These are phyloP conservation scores for Beauveria bassiana DNA, from an alignment of 2,329 filamentous ascomycete species.

Conservation along the genomic window DNA sequence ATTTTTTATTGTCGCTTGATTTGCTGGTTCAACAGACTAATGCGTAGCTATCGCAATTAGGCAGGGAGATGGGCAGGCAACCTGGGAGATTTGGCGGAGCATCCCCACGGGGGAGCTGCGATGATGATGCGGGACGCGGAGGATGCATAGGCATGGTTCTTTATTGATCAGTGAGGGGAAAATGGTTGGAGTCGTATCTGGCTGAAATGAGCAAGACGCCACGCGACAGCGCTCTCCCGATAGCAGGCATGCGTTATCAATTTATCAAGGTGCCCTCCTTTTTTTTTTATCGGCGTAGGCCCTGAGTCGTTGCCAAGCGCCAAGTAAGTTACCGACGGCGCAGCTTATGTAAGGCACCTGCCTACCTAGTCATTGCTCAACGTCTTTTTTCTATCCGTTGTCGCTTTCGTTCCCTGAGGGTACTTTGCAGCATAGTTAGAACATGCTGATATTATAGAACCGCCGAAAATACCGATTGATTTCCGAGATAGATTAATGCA, in stretches of 20 bases:
- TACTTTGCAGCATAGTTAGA: neutral
- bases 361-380: no score
- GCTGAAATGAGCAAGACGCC: slow-evolving; percentile 4
- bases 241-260: neutral
- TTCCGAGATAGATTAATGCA: no score
- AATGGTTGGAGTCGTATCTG: neutral
- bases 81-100: neutral
- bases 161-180: neutral
- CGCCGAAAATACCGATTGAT: no score
- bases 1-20: neutral
- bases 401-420: no score
- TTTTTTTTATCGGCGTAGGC: neutral
- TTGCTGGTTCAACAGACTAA: neutral
- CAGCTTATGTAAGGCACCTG: no score
- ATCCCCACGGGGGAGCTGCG: neutral
- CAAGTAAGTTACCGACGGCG: no score
- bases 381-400: no score
- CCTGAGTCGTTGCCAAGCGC: neutral
- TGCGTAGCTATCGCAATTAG: neutral
- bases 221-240: neutral
- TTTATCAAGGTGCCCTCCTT: neutral
- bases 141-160: neutral
- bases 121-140: neutral
- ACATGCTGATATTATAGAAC: no score
- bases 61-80: neutral